Conservation (phyloP, 768 basidiomycete genomes). For the Boletus reticuloceps region DNA sequence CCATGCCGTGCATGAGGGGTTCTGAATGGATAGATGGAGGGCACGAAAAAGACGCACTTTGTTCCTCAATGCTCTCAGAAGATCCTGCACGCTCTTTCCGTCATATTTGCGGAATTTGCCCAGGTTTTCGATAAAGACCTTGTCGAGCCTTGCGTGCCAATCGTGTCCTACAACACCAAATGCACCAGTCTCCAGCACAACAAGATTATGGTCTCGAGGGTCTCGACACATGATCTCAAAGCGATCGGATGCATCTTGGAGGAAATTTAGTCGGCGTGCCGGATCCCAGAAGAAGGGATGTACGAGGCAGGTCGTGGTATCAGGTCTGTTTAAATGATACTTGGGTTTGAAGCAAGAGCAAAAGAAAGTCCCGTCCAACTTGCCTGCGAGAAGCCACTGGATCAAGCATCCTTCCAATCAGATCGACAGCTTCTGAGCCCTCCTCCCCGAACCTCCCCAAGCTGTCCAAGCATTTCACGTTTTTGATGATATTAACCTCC, state of each 20-base stretch:
- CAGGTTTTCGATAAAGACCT: constrained; percentile 87
- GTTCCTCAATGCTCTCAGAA: constrained; percentile 89
- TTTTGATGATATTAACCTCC: constrained; percentile 90
- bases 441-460: constrained; percentile 88
- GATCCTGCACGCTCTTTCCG: constrained; percentile 84
- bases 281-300: constrained; percentile 99
- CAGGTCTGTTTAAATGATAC: constrained; percentile 54
- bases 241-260: constrained; percentile 97
- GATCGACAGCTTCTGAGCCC: constrained; percentile 82
- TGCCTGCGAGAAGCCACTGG: constrained; percentile 75
- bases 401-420: constrained; percentile 78
- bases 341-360: constrained; percentile 1
- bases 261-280: constrained; percentile 78
- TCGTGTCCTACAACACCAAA: constrained; percentile 77
- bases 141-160: constrained; percentile 87
- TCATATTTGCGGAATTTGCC: constrained; percentile 99
- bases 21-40: not conserved
- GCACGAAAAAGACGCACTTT: constrained; percentile 60
- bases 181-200: constrained; percentile 73
- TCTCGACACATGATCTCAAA: constrained; percentile 98
- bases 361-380: constrained; percentile 24
- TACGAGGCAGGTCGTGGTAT: constrained; percentile 80
- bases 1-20: constrained; percentile 10
- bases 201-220: constrained; percentile 73
- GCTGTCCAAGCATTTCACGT: constrained; percentile 65